phyloP scores from a whole-genome alignment of 495 filamentous ascomycete genomes.

The Penicillium robsamsonii region DNA sequence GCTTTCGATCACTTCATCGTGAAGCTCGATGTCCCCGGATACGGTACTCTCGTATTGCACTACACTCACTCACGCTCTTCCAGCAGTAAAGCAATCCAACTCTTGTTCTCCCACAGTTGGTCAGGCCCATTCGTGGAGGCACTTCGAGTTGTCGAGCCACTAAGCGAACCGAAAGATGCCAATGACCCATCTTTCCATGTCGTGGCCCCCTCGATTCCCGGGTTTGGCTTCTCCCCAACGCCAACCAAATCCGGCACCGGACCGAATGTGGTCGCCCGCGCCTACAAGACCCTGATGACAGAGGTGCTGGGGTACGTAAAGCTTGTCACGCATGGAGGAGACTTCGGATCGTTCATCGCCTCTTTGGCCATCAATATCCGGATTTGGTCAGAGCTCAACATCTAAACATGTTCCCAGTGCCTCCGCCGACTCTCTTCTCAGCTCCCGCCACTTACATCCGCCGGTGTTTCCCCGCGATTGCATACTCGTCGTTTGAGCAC shows the following conservation, averaged over 20 bases:
- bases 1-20: conserved; percentile 13
- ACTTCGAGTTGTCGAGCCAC: conserved; percentile 22
- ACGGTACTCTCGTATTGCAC: conserved; percentile 12
- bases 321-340: conserved; percentile 34
- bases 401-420: conserved; percentile 23
- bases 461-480: conserved; percentile 10
- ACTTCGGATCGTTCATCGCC: conserved; percentile 29
- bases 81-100: conserved; percentile 28
- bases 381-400: conserved; percentile 20
- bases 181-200: conserved; percentile 37
- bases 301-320: conserved; percentile 28
- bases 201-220: conserved; percentile 38
- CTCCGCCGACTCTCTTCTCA: conserved; percentile 13
- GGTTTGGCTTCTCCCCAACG: conserved; percentile 33
- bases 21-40: conserved; percentile 15
- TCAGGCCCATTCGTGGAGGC: conserved; percentile 40
- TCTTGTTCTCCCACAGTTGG: conserved; percentile 40
- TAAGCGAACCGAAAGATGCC: conserved; percentile 20
- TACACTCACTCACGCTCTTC: conserved; percentile 29
- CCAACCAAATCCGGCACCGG: conserved; percentile 23
- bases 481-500: conserved; percentile 23
- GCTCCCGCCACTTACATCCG: conserved; percentile 9
- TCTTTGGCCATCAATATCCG: conserved; percentile 26
- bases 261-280: conserved; percentile 16
- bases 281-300: conserved; percentile 30